phyloP scores from a whole-genome alignment of 2,329 filamentous ascomycete genomes.

The Domatiomyces catenatus region DNA sequence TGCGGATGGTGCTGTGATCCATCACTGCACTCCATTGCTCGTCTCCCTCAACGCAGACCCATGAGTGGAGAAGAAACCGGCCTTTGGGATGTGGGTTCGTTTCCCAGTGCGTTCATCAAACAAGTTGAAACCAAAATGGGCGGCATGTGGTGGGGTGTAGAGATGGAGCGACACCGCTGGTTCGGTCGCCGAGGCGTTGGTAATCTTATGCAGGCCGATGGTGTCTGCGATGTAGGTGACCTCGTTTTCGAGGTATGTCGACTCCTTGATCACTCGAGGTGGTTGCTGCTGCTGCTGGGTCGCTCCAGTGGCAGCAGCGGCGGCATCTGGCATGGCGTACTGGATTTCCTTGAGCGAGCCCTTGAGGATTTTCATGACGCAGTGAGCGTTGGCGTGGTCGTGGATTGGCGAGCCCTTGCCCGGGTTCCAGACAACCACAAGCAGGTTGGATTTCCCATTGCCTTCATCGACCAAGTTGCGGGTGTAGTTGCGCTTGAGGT shows the following conservation, averaged over 20 bases:
- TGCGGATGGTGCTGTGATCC: not conserved
- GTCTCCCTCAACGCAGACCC: not conserved
- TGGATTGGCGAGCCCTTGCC: constrained; percentile 73
- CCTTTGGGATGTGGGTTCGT: constrained; percentile 54
- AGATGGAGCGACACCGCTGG: constrained; percentile 76
- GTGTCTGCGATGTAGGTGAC: constrained; percentile 85
- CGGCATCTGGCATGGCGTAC: constrained; percentile 51
- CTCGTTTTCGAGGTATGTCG: constrained; percentile 51
- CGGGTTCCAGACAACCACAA: constrained; percentile 55
- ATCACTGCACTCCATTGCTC: not conserved
- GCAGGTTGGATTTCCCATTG: constrained; percentile 65
- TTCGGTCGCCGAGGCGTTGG: constrained; percentile 49
- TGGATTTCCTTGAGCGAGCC: constrained; percentile 68
- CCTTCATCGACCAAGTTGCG: constrained; percentile 80
- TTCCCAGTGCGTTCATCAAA: constrained; percentile 66
- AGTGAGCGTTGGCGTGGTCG: constrained; percentile 78
- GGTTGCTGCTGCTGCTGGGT: constrained; percentile 33
- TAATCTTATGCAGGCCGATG: constrained; percentile 70
- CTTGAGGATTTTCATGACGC: constrained; percentile 76
- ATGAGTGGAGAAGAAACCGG: constrained; percentile 49
- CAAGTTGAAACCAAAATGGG: constrained; percentile 63
- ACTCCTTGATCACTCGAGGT: constrained; percentile 51
- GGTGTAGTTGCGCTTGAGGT: constrained; percentile 58
- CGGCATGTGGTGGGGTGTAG: constrained; percentile 81
- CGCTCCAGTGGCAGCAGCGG: constrained; percentile 27